Percentiles rank a stretch among this genome's conserved stretches.
Conservation (phyloP, 495 filamentous ascomycete species). For the Aspergillus cristatus region DNA sequence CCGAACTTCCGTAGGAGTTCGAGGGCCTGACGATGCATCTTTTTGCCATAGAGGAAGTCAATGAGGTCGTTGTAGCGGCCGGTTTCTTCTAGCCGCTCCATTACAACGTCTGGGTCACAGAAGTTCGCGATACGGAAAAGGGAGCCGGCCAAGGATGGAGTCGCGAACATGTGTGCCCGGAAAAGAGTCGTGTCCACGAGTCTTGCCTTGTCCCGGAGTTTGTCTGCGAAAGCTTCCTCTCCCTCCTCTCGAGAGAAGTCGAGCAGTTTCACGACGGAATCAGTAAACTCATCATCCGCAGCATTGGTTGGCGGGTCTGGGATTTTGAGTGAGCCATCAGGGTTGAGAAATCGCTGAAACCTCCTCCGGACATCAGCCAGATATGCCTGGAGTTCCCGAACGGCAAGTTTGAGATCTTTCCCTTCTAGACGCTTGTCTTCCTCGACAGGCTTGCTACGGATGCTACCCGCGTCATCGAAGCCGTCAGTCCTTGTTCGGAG, state of each 20-base stretch:
- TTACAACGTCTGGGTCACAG: conserved; percentile 91
- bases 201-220: conserved; percentile 63
- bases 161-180: conserved; percentile 83
- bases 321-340: conserved; percentile 61
- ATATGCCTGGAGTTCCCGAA: conserved; percentile 73
- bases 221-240: conserved; percentile 56
- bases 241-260: conserved; percentile 34
- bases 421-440: conserved; percentile 47
- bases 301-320: conserved; percentile 40
- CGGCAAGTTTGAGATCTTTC: conserved; percentile 71
- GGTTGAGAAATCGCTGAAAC: conserved; percentile 73
- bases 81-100: conserved; percentile 80
- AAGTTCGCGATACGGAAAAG: conserved; percentile 96
- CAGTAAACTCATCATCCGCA: conserved; percentile 40
- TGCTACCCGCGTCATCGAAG: conserved; percentile 37
- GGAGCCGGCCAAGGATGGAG: conserved; percentile 73
- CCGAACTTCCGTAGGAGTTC: conserved; percentile 79
- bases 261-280: conserved; percentile 34
- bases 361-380: conserved; percentile 73
- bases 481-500: conserved; percentile 29
- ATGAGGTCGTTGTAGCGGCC: conserved; percentile 89
- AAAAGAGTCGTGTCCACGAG: conserved; percentile 92
- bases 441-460: conserved; percentile 25
- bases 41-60: conserved; percentile 94
- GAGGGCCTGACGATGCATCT: conserved; percentile 79